A percentile compares a stretch with the other conserved stretches of the same genome.
Conservation (phyloP, 2,329 filamentous ascomycete genomes). For the Colletotrichum acutatum region DNA sequence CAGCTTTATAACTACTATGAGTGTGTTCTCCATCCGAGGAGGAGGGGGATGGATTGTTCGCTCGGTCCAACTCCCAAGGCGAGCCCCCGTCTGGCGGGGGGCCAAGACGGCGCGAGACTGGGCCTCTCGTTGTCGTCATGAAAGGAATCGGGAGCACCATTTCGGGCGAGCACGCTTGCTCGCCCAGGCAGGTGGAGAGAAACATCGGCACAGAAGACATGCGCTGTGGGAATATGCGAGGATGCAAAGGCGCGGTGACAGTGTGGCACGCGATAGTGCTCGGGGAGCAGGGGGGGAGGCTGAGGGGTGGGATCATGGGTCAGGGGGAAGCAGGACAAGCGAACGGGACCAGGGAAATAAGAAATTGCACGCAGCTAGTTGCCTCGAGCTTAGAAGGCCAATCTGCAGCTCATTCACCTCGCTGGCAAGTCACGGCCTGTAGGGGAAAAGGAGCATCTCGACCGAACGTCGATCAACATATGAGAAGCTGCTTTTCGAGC, state of each 20-base stretch:
- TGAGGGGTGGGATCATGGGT: neutral
- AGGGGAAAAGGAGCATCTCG: neutral
- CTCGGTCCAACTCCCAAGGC: neutral
- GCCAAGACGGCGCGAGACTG: neutral
- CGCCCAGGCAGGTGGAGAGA: slow-evolving; percentile 25
- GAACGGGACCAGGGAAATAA: slow-evolving; percentile 1
- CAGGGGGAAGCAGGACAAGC: neutral
- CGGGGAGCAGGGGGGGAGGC: neutral
- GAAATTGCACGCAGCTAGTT: slow-evolving; percentile 22
- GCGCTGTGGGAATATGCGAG: neutral
- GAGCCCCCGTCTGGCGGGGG: neutral
- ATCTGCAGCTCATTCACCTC: neutral
- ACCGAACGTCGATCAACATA: slow-evolving; percentile 15
- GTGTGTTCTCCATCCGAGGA: neutral
- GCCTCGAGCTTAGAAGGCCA: neutral
- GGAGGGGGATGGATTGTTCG: neutral
- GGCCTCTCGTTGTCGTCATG: slow-evolving; percentile 19
- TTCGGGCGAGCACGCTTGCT: slow-evolving; percentile 19
- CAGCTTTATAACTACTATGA: slow-evolving; percentile 21
- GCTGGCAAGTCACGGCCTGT: neutral
- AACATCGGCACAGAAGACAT: neutral
- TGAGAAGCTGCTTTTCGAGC: slow-evolving; percentile 14
- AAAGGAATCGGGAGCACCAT: neutral
- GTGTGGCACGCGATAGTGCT: slow-evolving; percentile 20
- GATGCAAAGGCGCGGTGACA: slow-evolving; percentile 1